Evolutionary conservation across 345 rosid species (phyloP).

Genomic region (Citrus glauca): DNA sequence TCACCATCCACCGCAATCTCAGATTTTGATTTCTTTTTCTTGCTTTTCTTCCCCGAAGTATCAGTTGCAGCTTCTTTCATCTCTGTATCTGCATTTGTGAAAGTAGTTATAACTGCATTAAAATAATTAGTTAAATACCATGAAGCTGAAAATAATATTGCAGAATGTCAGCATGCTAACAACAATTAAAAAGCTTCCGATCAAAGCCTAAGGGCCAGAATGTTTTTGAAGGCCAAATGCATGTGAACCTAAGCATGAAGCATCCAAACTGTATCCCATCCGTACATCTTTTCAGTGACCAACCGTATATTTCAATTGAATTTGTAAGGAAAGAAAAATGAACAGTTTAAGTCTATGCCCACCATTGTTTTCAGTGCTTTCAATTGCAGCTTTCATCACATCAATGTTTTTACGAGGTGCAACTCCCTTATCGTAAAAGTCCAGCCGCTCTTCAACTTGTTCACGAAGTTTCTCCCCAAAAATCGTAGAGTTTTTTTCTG

Average conservation of each 20-base stretch:
- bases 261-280: not conserved
- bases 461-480: slow-evolving; percentile 92
- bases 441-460: slow-evolving; percentile 92
- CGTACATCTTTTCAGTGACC: not conserved
- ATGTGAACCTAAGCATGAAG: not conserved
- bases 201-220: not conserved
- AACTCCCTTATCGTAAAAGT: slow-evolving; percentile 91
- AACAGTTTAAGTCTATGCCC: not conserved
- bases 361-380: slow-evolving; percentile 53
- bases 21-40: slow-evolving; percentile 54
- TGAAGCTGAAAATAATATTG: not conserved
- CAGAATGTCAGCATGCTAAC: not conserved
- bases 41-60: slow-evolving; percentile 50
- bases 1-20: slow-evolving; percentile 33
- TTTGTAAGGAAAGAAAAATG: not conserved
- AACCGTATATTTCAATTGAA: not conserved
- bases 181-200: not conserved
- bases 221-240: not conserved
- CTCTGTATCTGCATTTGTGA: slow-evolving; percentile 34
- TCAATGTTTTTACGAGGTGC: slow-evolving; percentile 96
- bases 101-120: not conserved
- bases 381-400: slow-evolving; percentile 83
- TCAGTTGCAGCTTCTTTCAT: slow-evolving; percentile 46
- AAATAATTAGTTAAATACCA: not conserved
- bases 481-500: slow-evolving; percentile 54